Percentiles rank a stretch among this genome's conserved stretches.
Evolutionary conservation across 164 flowering plant genomes (phyloP).

Genomic region (Annona cherimola): DNA sequence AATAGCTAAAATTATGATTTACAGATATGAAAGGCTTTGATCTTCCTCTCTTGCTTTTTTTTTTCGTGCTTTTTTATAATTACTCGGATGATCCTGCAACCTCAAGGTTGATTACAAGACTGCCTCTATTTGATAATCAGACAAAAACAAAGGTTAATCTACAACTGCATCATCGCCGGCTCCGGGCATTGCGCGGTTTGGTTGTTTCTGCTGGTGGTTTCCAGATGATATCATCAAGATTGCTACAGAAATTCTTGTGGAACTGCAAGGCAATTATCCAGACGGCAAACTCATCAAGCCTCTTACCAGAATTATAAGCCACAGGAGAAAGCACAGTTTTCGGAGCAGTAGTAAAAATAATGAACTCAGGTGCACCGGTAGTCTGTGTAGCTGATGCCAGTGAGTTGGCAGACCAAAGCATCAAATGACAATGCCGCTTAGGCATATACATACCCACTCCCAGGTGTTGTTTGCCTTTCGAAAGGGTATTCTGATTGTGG

Average conservation of each 20-base stretch:
- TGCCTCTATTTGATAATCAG: neutral
- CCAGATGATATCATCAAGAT: conserved; percentile 95
- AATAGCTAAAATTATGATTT: neutral
- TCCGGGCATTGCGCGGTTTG: conserved; percentile 43
- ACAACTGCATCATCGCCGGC: conserved; percentile 35
- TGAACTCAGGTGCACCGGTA: no score
- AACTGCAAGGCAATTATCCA: conserved; percentile 44
- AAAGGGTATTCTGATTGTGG: no score
- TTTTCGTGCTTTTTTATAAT: neutral
- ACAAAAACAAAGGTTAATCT: neutral
- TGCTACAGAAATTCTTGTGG: conserved; percentile 71
- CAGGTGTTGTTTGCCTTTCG: no score
- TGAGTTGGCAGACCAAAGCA: no score
- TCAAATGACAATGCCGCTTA: no score
- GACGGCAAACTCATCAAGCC: neutral
- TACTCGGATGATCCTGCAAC: neutral
- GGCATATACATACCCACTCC: no score
- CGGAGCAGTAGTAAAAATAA: no score
- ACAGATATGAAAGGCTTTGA: neutral
- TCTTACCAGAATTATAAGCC: no score
- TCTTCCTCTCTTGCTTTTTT: no score
- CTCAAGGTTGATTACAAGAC: neutral
- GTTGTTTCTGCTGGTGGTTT: conserved; percentile 52
- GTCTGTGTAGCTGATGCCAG: no score
- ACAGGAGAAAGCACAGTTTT: no score